Conservation (phyloP, 768 basidiomycete species). For the Chalciporus chontae region DNA sequence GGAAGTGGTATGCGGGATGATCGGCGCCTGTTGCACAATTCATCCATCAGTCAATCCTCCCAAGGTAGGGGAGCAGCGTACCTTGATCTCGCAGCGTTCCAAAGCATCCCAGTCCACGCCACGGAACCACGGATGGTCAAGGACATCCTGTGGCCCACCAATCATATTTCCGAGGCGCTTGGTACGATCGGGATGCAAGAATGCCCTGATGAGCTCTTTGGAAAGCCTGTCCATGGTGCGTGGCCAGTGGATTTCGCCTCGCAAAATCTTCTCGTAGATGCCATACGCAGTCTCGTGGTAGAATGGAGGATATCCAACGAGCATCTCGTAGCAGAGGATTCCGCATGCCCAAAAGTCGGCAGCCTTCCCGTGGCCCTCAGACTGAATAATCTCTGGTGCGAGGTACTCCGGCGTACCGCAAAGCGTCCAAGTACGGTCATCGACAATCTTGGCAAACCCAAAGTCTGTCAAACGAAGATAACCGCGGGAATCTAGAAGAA, state of each 20-base stretch:
- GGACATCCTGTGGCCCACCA: conserved; percentile 87
- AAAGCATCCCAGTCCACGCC: conserved; percentile 92
- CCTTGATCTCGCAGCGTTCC: conserved; percentile 82
- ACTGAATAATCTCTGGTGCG: conserved; percentile 97
- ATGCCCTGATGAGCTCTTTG: conserved; percentile 80
- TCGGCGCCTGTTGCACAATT: conserved; percentile 60
- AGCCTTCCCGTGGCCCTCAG: conserved; percentile 96
- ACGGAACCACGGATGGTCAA: conserved; percentile 92
- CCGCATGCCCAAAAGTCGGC: conserved; percentile 99
- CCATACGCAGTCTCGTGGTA: conserved; percentile 97
- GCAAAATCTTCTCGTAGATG: conserved; percentile 96
- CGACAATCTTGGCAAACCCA: conserved; percentile 96
- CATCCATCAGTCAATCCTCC: not conserved
- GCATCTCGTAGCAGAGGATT: conserved; percentile 96
- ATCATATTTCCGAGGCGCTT: conserved; percentile 92
- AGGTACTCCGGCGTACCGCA: conserved; percentile 97
- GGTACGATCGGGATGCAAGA: conserved; percentile 88
- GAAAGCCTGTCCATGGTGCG: conserved; percentile 85
- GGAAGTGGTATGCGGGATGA: conserved; percentile 77
- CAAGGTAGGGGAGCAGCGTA: conserved; percentile 35
- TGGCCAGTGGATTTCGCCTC: conserved; percentile 89
- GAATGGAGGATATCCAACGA: conserved; percentile 98
- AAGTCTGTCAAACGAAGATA: conserved; percentile 97
- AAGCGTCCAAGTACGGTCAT: conserved; percentile 96
- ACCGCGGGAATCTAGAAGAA: conserved; percentile 90